Base-by-base conservation (phyloP, 202 grass and related monocot genomes). In the Eragrostis tef region DNA sequence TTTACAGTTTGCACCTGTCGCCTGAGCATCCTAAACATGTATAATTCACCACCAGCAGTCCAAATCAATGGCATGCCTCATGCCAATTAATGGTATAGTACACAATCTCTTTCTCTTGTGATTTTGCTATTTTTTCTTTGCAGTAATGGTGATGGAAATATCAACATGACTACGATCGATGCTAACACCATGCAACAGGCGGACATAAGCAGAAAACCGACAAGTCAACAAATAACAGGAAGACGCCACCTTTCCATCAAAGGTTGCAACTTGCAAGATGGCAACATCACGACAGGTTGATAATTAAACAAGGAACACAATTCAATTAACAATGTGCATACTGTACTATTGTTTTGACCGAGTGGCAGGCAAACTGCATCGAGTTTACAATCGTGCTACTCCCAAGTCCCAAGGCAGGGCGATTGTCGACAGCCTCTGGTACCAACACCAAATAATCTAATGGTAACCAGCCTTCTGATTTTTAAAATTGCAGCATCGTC, bases 331-430 rank as follows among this genome's bases (percentile, higher is more conserved):
- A 62, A 75, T 39, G 2, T 39, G 34, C 34, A 39, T 39, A 39
- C 34, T 39, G 34, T 39, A 39, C 34, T 39, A 39, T 73, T 83
- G 50, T 60, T 20, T 58, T 88, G 77, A 74, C 52, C 29, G 49
- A 83, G 44, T 51, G 25, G 67, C 46, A 34, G 16, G 77, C 78
- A 81, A 59, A 44, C 64, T 45, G 62, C 83, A 67, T 68, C 60
- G 75, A 74, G 60, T 85, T 81, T 69, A 56, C 76, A 65, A 66
- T 66, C 41, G 21, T 39, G 9, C 2, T 24, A 6, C 6, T 7
- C 17, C 5, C 22, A 25, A 60, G 41, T 85, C 42, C 48, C 43
- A 73, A 46, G 12, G 11, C 61, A 73, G 34, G 65, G 58, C 31
- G 22, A 62, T 75, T 4, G 39, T 71, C 41, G 8, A 50, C 57